Base-by-base conservation (phyloP, 139 green algal genomes). In the Auxenochlorella pyrenoidosa region DNA sequence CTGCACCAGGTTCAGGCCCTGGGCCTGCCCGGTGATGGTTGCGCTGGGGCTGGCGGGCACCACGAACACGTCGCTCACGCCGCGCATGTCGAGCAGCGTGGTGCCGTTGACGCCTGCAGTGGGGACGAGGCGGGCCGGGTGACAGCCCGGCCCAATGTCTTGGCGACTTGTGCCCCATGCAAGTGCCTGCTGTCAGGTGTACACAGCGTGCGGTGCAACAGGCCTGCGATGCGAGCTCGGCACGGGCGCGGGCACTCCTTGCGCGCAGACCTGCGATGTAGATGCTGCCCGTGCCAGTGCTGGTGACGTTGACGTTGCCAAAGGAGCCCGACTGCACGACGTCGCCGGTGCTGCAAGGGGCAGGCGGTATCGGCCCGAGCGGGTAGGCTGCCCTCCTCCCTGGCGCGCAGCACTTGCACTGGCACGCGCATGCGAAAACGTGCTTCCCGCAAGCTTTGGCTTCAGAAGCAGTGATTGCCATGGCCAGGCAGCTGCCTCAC, bases 21-120 rank as follows among this genome's bases (percentile, higher is more conserved):
- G 38, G 0, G 84, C 84, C 24, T 43, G 54, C 30, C 84, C 84
- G n/a, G 75, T 88, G 84, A 88, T 84, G 84, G 75, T 36, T 5
- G 75, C 32, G 19, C 58, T 58, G 19, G 83, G 83, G 43, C 6
- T 32, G 83, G 21, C 38, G 13, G 83, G 68, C 28, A 58, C 44
- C 28, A 88, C 72, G 26, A 83, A 88, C 3, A 75, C 83, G 72
- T 82, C 70, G 44, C 54, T 63, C 43, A 80, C 51, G 30, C 75
- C 83, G 51, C 71, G 41, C 40, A 88, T 65, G 54, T 76, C 28
- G 28, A 83, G 66, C 2, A 24, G 21, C 36, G 75, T 59, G 1
- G 34, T 82, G 36, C 73, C 47, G 72, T 82, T 88, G 32, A 70
- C 54, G 47, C 83, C 83, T 65, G 79, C 40, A 43, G 4, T 22